Percentiles rank a stretch among this genome's conserved stretches.
phyloP scores from a whole-genome alignment of 345 rosid species.

The Melastoma malabathricum region DNA sequence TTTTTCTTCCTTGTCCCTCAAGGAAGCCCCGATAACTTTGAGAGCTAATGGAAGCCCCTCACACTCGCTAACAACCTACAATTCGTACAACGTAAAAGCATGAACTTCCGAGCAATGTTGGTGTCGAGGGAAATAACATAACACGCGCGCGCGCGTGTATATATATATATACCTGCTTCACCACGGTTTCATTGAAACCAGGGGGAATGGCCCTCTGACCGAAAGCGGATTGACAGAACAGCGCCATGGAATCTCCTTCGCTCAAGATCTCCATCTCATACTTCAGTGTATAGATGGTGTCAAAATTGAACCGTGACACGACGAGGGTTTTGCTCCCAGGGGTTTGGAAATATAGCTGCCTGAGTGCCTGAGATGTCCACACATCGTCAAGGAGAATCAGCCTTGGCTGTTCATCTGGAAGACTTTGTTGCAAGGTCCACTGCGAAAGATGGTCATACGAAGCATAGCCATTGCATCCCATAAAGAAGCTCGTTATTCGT shows the following conservation, averaged over 20 bases:
- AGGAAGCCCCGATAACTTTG: constrained; percentile 81
- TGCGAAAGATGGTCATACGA: constrained; percentile 13
- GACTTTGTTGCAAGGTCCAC: constrained; percentile 24
- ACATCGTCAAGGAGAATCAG: constrained; percentile 83
- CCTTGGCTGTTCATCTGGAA: constrained; percentile 8
- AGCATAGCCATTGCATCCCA: constrained; percentile 23
- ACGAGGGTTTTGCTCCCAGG: constrained; percentile 62
- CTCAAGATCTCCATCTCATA: constrained; percentile 55
- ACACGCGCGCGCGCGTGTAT: neutral
- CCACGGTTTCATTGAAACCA: constrained; percentile 29
- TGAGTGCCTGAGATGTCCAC: constrained; percentile 50
- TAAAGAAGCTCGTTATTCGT: constrained; percentile 25
- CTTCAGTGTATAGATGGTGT: constrained; percentile 14
- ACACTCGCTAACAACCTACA: constrained; percentile 65
- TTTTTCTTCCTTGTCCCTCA: constrained; percentile 43
- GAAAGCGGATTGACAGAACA: constrained; percentile 72
- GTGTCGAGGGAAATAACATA: neutral
- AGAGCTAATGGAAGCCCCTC: constrained; percentile 95
- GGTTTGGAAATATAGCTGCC: constrained; percentile 26
- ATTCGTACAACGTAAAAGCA: constrained; percentile 3
- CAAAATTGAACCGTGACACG: constrained; percentile 61
- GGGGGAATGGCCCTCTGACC: constrained; percentile 48
- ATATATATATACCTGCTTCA: constrained; percentile 53
- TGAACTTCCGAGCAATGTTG: neutral
- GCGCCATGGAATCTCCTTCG: constrained; percentile 46